These are phyloP conservation scores for Rubus parviflorus DNA, from an alignment of 306 rosid species.

Conservation along the genomic window DNA sequence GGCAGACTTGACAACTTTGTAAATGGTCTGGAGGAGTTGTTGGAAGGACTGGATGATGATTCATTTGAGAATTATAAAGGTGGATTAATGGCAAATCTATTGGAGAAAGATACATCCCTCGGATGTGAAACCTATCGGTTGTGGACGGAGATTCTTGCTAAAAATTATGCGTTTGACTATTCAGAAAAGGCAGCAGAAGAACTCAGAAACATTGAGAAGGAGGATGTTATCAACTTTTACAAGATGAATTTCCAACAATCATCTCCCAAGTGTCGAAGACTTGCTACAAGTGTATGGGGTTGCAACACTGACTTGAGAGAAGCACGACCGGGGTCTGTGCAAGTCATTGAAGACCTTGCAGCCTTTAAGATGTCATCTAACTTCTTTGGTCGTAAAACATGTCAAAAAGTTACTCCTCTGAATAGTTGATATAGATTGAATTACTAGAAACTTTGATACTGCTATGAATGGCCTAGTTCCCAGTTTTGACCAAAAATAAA, in stretches of 20 bases:
- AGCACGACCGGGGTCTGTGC: conserved; percentile 33
- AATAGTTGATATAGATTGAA: conserved; percentile 3
- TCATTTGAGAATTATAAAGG: conserved; percentile 77
- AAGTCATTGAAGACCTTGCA: conserved; percentile 50
- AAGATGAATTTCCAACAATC: conserved; percentile 52
- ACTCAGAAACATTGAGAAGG: conserved; percentile 54
- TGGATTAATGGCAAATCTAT: conserved; percentile 69
- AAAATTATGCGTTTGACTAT: conserved; percentile 75
- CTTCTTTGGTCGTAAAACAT: conserved; percentile 53
- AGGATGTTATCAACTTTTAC: conserved; percentile 70
- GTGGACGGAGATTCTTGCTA: conserved; percentile 78
- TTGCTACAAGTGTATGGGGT: conserved; percentile 81
- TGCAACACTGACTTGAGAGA: conserved; percentile 65
- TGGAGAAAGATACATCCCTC: conserved; percentile 96
- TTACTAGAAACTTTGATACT: not conserved
- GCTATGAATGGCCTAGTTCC: not conserved
- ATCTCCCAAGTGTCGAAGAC: conserved; percentile 72
- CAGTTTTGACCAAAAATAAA: not conserved
- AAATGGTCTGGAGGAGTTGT: conserved; percentile 62
- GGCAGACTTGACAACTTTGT: conserved; percentile 77
- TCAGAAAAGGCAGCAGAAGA: conserved; percentile 77
- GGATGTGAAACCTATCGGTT: conserved; percentile 65
- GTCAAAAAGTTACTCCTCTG: not conserved
- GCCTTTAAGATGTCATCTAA: conserved; percentile 61
- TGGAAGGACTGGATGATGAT: conserved; percentile 68